Base-by-base conservation (phyloP, 768 basidiomycete genomes). In the Mycena albidolilacea region DNA sequence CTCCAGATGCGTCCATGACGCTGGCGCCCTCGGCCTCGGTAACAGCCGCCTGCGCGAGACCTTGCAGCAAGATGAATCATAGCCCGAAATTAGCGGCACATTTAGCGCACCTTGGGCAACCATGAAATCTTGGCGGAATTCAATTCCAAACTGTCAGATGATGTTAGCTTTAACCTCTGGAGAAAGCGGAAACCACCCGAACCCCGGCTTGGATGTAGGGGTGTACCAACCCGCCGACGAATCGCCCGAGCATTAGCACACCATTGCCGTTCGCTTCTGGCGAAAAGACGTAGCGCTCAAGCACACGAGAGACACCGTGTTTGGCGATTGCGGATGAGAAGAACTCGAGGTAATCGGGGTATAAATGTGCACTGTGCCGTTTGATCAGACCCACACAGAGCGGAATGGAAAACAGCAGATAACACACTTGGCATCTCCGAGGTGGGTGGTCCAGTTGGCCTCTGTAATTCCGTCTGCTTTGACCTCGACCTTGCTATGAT, bases 201-300 rank as follows among this genome's bases (percentile, higher is more conserved):
- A 70, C 69, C 57, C 69, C 69, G 41, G 46, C 44, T 21, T 70
- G 55, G 35, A 70, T 70, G 11, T 48, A 21, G 21, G 69, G 69
- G n/a, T 70, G 69, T 15, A 64, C 17, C 43, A 70, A 15, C n/a
- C 68, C 62, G 23, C 69, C 55, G n/a, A 70, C 54, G 48, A 70
- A 64, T 10, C 69, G 68, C 38, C 52, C 43, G 41, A 69, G 78
- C 86, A 87, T 87, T 17, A 77, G 41, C 9, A 72, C 72, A 5
- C 80, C 84, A 15, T 80, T 74, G 37, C 68, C 75, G 55, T 86
- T 85, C 7, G 81, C 85, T 4, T 80, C 77, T 0, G 72, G 60
- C 19, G 76, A 75, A 71, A 91, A 90, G 0, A 91, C 75, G 74
- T 86, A 91, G 70, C 80, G 81, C 75, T 91, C 89, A 5, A 91